Conservation (phyloP, 768 basidiomycete species). For the Suillus clintonianus region DNA sequence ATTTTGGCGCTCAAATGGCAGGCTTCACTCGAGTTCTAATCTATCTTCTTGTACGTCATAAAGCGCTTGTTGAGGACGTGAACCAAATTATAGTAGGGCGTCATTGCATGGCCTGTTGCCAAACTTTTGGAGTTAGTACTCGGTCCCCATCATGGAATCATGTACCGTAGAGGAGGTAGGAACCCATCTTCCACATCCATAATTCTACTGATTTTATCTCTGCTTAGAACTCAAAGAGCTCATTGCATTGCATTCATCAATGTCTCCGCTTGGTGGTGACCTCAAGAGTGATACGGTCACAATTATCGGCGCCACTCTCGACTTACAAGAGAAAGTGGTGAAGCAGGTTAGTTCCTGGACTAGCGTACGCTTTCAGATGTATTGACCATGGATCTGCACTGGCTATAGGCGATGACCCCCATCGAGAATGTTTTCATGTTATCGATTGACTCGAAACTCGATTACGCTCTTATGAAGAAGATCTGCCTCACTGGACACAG, state of each 20-base stretch:
- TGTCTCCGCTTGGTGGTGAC: constrained; percentile 79
- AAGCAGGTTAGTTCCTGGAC: constrained; percentile 45
- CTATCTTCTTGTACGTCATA: constrained; percentile 57
- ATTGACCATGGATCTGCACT: neutral
- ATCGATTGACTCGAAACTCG: constrained; percentile 79
- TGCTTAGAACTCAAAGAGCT: constrained; percentile 78
- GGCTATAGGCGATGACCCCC: constrained; percentile 72
- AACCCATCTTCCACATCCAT: neutral
- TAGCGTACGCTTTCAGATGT: neutral
- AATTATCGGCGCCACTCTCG: constrained; percentile 88
- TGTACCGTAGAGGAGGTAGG: constrained; percentile 75
- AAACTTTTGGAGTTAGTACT: constrained; percentile 77
- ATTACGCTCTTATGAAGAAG: constrained; percentile 75
- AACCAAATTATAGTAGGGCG: constrained; percentile 43
- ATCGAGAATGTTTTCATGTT: constrained; percentile 85
- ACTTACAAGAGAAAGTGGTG: constrained; percentile 86
- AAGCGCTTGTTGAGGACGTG: neutral
- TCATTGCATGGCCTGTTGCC: constrained; percentile 84
- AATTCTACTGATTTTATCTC: neutral
- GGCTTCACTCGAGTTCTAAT: constrained; percentile 67
- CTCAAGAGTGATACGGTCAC: constrained; percentile 84
- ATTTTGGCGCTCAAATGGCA: constrained; percentile 87
- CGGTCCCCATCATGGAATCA: constrained; percentile 87
- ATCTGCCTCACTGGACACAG: constrained; percentile 82
- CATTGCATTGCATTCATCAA: constrained; percentile 83